Base-by-base conservation (phyloP, 768 basidiomycete species). In the Rhizopogon vesiculosus region DNA sequence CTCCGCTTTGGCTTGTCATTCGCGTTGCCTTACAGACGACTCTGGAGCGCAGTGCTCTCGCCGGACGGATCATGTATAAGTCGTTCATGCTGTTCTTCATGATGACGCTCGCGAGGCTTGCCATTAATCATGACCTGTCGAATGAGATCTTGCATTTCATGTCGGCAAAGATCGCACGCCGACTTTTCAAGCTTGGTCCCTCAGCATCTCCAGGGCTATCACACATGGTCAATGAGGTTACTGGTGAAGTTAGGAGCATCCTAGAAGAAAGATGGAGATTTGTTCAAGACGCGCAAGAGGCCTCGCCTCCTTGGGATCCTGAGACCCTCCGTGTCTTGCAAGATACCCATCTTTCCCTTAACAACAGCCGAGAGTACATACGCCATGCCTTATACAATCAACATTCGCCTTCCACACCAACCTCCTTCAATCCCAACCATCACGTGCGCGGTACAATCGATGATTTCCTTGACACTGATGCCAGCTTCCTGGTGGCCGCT, bases 1-100 rank as follows among this genome's bases (percentile, higher is more conserved):
- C 79, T 6, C 66, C 78, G 1, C 65, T 79, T 10, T 83, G 81
- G 80, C 73, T 81, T 4, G 61, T 79, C 12, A 62, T 79, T 35
- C 76, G 80, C 7, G 76, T 83, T 4, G 69, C 71, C 1, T 58
- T 79, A 25, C 78, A 80, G 60, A 76, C 70, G 0, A 69, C 73
- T 0, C 61, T 73, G 28, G 58, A 51, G 25, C 61, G 56, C 39
- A 60, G 61, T 43, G 43, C 22, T 33, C 16, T 53, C 7, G 3
- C 25, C 25, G 62, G 60, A 6, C 45, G 28, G 4, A 41, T 22
- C 7, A 42, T 60, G 5, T 74, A 74, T 62, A 74, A 74, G 42
- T 46, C 29, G 4, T 74, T 74, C 59, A 68, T 72, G 42, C n/a
- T 69, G 0, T 73, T 66, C 53, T 64, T 72, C 55, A 57, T 69